These are phyloP conservation scores for Pythium phragmiticola DNA, from an alignment of 352 stramenopile species.

Conservation along the genomic window DNA sequence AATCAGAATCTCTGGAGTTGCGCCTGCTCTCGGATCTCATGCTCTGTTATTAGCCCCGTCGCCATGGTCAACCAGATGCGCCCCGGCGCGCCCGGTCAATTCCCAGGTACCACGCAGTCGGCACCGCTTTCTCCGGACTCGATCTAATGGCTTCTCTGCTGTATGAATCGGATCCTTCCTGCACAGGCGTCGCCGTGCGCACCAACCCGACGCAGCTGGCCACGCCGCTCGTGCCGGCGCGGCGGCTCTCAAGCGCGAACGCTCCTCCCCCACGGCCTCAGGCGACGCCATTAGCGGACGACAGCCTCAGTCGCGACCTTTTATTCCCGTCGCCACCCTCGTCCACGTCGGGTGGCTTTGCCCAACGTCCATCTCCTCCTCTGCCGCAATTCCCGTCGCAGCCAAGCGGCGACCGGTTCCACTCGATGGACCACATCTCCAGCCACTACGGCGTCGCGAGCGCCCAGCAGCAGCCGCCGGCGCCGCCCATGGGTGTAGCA, in stretches of 20 bases:
- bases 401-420: conserved; percentile 10
- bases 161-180: neutral
- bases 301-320: conserved; percentile 7
- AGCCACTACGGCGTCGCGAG: conserved; percentile 31
- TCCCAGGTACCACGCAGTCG: conserved; percentile 18
- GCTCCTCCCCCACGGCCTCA: conserved; percentile 7
- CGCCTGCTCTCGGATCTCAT: neutral
- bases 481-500: neutral
- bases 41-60: conserved; percentile 23
- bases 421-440: conserved; percentile 28
- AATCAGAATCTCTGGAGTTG: neutral
- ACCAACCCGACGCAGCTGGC: conserved; percentile 54
- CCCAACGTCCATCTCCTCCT: neutral
- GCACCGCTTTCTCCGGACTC: neutral
- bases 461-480: conserved; percentile 2
- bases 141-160: neutral
- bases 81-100: conserved; percentile 27
- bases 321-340: conserved; percentile 22
- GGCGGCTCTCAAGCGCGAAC: conserved; percentile 29
- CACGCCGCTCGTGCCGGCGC: conserved; percentile 49
- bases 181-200: conserved; percentile 38
- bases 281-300: conserved; percentile 13
- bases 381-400: neutral
- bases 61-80: conserved; percentile 35
- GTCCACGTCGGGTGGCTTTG: conserved; percentile 15